Conservation (phyloP, 116 monocot species). For the Phalaenopsis hybrid region DNA sequence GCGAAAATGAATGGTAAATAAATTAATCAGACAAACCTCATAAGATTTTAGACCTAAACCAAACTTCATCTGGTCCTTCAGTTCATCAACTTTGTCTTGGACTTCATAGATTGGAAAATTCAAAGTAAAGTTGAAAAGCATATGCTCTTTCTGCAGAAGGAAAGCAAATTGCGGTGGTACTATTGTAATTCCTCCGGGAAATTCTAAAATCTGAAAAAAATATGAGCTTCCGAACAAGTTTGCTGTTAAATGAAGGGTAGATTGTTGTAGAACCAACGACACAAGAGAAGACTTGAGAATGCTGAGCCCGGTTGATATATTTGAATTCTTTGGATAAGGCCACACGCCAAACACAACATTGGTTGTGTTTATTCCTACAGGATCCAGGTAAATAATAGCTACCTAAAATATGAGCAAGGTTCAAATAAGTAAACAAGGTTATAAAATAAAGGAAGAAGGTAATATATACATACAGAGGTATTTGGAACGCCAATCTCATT, state of each 20-base stretch:
- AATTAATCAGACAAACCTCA: slow-evolving; percentile 51
- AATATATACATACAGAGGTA: slow-evolving; percentile 44
- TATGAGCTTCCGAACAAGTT: slow-evolving; percentile 81
- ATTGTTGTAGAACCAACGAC: slow-evolving; percentile 48
- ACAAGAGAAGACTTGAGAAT: slow-evolving; percentile 67
- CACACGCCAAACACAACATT: slow-evolving; percentile 78
- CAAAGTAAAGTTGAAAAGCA: slow-evolving; percentile 83
- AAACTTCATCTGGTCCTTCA: slow-evolving; percentile 79
- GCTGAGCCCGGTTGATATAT: slow-evolving; percentile 65
- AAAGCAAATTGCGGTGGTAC: slow-evolving; percentile 76
- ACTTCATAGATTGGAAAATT: slow-evolving; percentile 86
- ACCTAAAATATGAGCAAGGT: slow-evolving; percentile 42
- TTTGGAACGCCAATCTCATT: slow-evolving; percentile 79
- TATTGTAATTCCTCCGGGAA: slow-evolving; percentile 94
- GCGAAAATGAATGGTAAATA: not conserved
- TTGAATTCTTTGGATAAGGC: slow-evolving; percentile 59
- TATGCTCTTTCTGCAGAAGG: slow-evolving; percentile 66
- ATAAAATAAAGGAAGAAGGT: slow-evolving; percentile 1
- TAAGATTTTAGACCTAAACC: slow-evolving; percentile 77
- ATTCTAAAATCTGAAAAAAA: slow-evolving; percentile 77
- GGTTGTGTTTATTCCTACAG: slow-evolving; percentile 62
- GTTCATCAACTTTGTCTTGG: slow-evolving; percentile 43
- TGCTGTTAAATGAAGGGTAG: slow-evolving; percentile 58
- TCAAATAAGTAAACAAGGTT: slow-evolving; percentile 1
- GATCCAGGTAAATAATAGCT: slow-evolving; percentile 43